Percentiles rank a stretch among this genome's conserved stretches.
Evolutionary conservation across 2,329 filamentous ascomycete species (phyloP).

Genomic region (Alternaria postmessia): DNA sequence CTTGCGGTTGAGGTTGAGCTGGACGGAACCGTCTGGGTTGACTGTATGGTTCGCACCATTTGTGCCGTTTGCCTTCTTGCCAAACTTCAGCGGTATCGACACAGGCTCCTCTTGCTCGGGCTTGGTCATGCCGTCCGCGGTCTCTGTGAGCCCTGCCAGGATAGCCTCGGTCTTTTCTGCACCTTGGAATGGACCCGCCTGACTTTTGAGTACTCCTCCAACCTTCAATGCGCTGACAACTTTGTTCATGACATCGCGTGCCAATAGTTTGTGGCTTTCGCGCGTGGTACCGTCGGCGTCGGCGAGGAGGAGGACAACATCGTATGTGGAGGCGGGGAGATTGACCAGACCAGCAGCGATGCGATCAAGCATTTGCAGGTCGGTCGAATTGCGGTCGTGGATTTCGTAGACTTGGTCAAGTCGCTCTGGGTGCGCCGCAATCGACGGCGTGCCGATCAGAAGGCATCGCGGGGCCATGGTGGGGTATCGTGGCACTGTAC

Average conservation of each 20-base stretch:
- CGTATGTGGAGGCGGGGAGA: slow-evolving; percentile 80
- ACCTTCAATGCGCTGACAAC: slow-evolving; percentile 75
- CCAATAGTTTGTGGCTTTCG: slow-evolving; percentile 72
- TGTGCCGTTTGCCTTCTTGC: slow-evolving; percentile 61
- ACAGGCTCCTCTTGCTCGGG: slow-evolving; percentile 66
- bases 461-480: slow-evolving; percentile 67
- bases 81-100: slow-evolving; percentile 70
- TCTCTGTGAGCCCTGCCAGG: slow-evolving; percentile 77
- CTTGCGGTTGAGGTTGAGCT: slow-evolving; percentile 53
- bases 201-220: slow-evolving; percentile 72
- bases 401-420: slow-evolving; percentile 74
- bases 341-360: slow-evolving; percentile 81
- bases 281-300: slow-evolving; percentile 71
- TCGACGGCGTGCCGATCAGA: slow-evolving; percentile 87
- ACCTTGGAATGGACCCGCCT: slow-evolving; percentile 68
- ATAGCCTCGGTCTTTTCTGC: slow-evolving; percentile 79
- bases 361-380: slow-evolving; percentile 98
- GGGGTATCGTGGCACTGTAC: slow-evolving; percentile 23
- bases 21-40: slow-evolving; percentile 50
- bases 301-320: slow-evolving; percentile 82
- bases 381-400: slow-evolving; percentile 78
- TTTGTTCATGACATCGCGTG: slow-evolving; percentile 71
- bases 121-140: slow-evolving; percentile 74
- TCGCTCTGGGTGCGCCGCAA: slow-evolving; percentile 83
- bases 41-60: slow-evolving; percentile 32